These are phyloP conservation scores for Clarireedia homoeocarpa DNA, from an alignment of 2,329 filamentous ascomycete species.

Conservation along the genomic window DNA sequence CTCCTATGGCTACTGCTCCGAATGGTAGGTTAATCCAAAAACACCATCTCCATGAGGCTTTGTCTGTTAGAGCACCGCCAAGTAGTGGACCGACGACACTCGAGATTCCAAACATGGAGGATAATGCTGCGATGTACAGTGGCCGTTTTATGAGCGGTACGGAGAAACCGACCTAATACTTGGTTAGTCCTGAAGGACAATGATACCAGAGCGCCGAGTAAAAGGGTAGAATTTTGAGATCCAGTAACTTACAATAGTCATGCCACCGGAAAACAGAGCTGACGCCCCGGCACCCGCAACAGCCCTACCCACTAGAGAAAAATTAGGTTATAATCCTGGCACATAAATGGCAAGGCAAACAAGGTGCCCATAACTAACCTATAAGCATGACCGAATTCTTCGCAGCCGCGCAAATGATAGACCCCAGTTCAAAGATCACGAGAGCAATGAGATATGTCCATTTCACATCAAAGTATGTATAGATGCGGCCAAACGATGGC, in stretches of 20 bases:
- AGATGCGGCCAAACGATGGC: constrained; percentile 29
- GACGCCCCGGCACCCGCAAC: constrained; percentile 29
- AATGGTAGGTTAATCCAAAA: constrained; percentile 35
- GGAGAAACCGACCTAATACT: constrained; percentile 31
- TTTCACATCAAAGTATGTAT: constrained; percentile 31
- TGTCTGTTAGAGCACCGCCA: constrained; percentile 32
- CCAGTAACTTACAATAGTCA: constrained; percentile 5
- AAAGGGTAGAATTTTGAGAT: background rate
- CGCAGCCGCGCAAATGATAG: constrained; percentile 30
- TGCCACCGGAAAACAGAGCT: constrained; percentile 29
- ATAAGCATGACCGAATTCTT: constrained; percentile 31
- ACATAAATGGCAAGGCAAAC: background rate
- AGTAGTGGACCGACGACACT: constrained; percentile 31
- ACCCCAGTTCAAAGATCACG: constrained; percentile 31
- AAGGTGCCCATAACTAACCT: background rate
- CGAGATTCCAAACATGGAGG: constrained; percentile 29
- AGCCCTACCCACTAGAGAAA: constrained; percentile 26
- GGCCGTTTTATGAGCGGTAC: constrained; percentile 26
- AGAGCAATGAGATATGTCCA: constrained; percentile 27
- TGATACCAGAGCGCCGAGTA: background rate
- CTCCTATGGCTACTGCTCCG: constrained; percentile 32
- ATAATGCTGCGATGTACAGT: constrained; percentile 28
- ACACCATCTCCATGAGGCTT: constrained; percentile 34
- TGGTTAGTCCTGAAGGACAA: constrained; percentile 19
- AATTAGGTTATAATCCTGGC: background rate